These are phyloP conservation scores for Hawksworthiomyces lignivorus DNA, from an alignment of 2,329 filamentous ascomycete species.

Conservation along the genomic window DNA sequence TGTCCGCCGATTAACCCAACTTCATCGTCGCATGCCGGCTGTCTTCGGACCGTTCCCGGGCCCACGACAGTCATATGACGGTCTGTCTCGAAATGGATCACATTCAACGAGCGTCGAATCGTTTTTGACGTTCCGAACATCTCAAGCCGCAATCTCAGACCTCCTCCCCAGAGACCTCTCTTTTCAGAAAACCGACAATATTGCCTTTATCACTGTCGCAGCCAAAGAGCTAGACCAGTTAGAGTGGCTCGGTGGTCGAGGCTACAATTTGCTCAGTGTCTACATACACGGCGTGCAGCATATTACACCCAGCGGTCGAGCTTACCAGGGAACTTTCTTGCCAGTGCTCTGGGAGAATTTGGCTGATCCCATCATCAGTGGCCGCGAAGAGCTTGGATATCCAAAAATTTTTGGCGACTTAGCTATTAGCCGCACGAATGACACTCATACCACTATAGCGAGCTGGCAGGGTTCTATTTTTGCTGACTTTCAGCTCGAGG, in stretches of 20 bases:
- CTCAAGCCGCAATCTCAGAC: neutral
- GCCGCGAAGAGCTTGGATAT: neutral
- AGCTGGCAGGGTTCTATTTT: too few species aligned
- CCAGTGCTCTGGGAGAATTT: neutral
- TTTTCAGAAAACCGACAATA: neutral
- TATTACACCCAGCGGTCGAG: neutral
- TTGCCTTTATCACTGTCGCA: neutral
- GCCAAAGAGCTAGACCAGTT: neutral
- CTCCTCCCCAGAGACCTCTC: neutral
- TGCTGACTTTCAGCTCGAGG: too few species aligned
- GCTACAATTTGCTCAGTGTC: neutral
- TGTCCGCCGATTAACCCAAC: neutral
- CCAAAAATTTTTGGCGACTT: neutral
- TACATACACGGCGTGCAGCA: neutral
- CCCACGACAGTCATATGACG: neutral
- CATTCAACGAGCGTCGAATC: neutral
- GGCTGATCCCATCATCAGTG: slow-evolving; percentile 1
- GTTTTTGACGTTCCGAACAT: neutral
- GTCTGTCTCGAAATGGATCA: neutral
- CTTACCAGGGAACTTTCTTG: neutral
- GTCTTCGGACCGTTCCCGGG: neutral
- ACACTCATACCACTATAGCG: too few species aligned
- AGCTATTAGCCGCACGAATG: too few species aligned
- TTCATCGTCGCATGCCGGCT: neutral
- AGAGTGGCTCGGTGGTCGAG: neutral